phyloP scores from a whole-genome alignment of 176 grass and related monocot species.

The Hsuehochloa calcarea region DNA sequence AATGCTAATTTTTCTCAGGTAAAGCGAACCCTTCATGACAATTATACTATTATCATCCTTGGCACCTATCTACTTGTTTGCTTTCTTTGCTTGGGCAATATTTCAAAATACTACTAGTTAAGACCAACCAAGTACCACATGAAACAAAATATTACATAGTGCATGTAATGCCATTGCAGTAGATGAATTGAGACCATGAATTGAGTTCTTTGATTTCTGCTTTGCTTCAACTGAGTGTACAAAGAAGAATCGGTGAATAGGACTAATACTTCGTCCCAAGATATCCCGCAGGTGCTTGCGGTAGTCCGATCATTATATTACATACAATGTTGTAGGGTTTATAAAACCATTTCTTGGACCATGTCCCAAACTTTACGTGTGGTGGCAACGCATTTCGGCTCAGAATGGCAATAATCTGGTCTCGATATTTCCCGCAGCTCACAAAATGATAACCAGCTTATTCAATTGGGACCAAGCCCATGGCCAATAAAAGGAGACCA shows the following conservation, averaged over 20 bases:
- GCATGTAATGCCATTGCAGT: neutral
- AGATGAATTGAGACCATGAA: neutral
- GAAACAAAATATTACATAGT: neutral
- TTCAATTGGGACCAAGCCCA: neutral
- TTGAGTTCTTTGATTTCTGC: neutral
- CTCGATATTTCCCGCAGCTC: neutral
- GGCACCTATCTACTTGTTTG: neutral
- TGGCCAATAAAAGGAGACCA: neutral
- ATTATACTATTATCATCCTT: neutral
- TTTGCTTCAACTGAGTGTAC: neutral
- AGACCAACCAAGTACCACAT: neutral
- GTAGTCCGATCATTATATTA: neutral
- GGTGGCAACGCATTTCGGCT: neutral
- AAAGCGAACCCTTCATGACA: neutral
- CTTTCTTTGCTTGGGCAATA: neutral
- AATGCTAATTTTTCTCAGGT: neutral
- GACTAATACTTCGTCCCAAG: neutral
- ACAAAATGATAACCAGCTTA: neutral
- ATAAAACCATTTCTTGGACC: neutral
- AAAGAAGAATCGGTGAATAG: neutral
- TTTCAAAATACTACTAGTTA: neutral
- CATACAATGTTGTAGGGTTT: neutral
- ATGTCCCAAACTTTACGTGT: neutral
- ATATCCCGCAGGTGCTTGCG: slow-evolving; percentile 1
- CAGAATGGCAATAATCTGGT: neutral